Conservation (phyloP, 257 asterid genomes). For the Nicotiana otophora region DNA sequence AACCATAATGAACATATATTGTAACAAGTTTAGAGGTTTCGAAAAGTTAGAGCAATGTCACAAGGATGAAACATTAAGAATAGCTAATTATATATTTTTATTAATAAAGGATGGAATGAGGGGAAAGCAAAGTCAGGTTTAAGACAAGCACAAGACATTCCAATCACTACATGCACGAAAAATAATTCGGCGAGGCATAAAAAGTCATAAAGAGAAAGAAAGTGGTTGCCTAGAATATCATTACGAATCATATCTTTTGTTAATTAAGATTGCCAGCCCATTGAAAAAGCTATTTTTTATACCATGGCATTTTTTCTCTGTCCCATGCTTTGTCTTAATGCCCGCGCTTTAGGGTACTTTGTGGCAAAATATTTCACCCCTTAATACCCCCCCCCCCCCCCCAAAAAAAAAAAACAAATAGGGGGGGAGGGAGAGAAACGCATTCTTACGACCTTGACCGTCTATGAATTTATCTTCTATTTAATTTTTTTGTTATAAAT, state of each 20-base stretch:
- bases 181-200: conserved; percentile 17
- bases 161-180: conserved; percentile 29
- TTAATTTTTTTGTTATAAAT: too few species aligned
- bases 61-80: neutral
- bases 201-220: conserved; percentile 36
- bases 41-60: neutral
- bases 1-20: neutral
- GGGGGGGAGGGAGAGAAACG: neutral
- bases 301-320: conserved; percentile 21
- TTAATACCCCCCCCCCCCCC: neutral
- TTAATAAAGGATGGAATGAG: neutral
- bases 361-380: neutral
- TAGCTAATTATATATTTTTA: neutral
- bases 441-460: neutral
- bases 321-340: conserved; percentile 24
- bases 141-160: conserved; percentile 19
- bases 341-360: conserved; percentile 21
- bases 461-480: neutral
- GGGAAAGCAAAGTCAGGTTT: conserved; percentile 23
- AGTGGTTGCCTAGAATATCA: conserved; percentile 28
- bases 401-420: neutral
- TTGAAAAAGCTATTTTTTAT: neutral
- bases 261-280: neutral
- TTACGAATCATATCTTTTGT: conserved; percentile 24
- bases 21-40: neutral